Evolutionary conservation across 768 basidiomycete genomes (phyloP), one percentile per base, ranked within the genome.

Genomic region (Lactarius trivialis): DNA sequence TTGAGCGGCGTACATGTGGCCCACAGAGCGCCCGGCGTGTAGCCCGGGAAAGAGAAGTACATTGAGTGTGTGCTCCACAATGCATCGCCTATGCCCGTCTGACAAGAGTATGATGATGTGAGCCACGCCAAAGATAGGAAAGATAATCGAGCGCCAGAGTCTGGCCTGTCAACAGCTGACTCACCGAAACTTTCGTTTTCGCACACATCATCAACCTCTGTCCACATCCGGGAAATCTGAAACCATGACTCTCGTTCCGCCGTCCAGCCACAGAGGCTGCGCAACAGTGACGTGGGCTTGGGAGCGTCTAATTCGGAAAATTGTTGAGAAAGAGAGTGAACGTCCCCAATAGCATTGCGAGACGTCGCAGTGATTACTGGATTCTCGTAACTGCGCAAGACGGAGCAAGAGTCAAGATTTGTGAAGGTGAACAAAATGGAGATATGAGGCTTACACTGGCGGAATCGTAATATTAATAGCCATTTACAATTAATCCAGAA

Each of bases 111-210:
- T 34, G 51, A 52, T 52, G 21, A 19, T 26, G 64, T 37, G 34
- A 33, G 37, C 43, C 33, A 19, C 12, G 8, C 33, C 12, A n/a
- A 17, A 21, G 33, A 24, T 15, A 54, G 49, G 32, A 26, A 21
- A 21, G 37, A 21, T 33, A 26, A 49, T 51, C 52, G 14, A 11
- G 8, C 30, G 26, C 30, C 30, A 5, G 21, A 24, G n/a, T 9
- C 15, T 33, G 37, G n/a, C n/a, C 21, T 41, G 37, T 32, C 45
- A 41, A 19, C 11, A 6, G 39, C 67, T 43, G 4, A 73, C 79
- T 58, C 68, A 89, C 89, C 89, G 70, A 89, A 92, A 65, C 83
- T 86, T 68, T 91, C 90, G 70, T 79, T 86, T 73, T 91, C 89
- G 68, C 82, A 86, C 53, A 90, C 77, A 65, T 91, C 88, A 39